phyloP scores from a whole-genome alignment of 176 grass and related monocot genomes.

The Rhynchospora breviuscula region DNA sequence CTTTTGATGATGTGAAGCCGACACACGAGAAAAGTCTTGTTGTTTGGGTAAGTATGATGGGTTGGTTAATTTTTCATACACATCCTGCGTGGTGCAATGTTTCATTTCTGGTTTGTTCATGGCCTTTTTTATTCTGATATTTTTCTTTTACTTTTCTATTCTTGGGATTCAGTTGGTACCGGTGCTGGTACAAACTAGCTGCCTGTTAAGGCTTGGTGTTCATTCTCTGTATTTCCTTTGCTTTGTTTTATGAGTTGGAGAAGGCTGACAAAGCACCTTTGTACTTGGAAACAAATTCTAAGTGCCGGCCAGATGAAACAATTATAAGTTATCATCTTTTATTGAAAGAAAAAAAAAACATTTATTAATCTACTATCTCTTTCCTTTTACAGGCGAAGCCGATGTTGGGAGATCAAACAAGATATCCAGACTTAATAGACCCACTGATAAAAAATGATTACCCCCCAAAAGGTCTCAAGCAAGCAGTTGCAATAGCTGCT shows the following conservation, averaged over 20 bases:
- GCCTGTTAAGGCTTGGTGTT: neutral
- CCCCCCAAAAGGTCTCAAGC: conserved; percentile 68
- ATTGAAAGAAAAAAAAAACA: neutral
- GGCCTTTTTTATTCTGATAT: neutral
- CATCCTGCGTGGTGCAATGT: neutral
- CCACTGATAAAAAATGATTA: conserved; percentile 57
- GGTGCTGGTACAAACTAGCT: neutral
- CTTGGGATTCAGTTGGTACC: neutral
- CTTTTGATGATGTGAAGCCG: conserved; percentile 55
- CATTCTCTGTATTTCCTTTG: neutral
- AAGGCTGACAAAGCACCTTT: neutral
- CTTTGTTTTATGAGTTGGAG: neutral
- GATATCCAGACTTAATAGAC: conserved; percentile 77
- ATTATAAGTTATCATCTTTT: neutral
- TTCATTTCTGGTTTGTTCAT: neutral
- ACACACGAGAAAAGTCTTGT: conserved; percentile 65
- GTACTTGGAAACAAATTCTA: neutral
- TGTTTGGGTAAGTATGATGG: conserved; percentile 53
- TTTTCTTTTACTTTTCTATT: neutral
- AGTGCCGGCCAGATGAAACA: neutral
- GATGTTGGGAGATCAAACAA: conserved; percentile 81
- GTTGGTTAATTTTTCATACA: neutral
- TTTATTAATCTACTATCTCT: neutral
- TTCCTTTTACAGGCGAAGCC: conserved; percentile 50
- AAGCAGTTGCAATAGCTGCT: conserved; percentile 85